Conservation (phyloP, 202 grass and related monocot genomes). For the Bolboschoenoplectus hybrid region DNA sequence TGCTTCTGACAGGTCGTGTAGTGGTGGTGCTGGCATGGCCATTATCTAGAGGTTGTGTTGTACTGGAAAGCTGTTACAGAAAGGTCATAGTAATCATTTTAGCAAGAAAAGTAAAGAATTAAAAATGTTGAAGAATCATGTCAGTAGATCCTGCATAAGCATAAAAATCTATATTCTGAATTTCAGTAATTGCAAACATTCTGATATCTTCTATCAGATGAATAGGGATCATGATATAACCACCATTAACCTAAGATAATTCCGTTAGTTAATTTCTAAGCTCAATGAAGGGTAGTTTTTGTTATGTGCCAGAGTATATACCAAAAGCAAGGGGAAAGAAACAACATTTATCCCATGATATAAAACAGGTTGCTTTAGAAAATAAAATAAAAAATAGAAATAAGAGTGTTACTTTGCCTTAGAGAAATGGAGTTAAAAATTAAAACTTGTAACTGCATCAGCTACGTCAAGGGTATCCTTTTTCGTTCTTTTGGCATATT, state of each 20-base stretch:
- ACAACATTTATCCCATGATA: conserved; percentile 2
- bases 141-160: neutral
- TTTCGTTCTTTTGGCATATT: neutral
- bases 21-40: conserved; percentile 47
- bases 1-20: conserved; percentile 63
- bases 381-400: neutral
- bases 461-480: neutral
- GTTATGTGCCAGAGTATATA: neutral
- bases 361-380: neutral
- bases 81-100: conserved; percentile 31
- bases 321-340: too few species aligned
- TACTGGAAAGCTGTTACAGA: conserved; percentile 68
- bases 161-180: conserved; percentile 8
- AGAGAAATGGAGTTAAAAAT: neutral
- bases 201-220: conserved; percentile 4
- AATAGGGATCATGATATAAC: neutral
- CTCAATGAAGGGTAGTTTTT: neutral
- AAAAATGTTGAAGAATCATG: neutral
- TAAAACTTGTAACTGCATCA: neutral
- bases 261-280: neutral
- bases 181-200: neutral
- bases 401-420: neutral
- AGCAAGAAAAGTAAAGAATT: neutral
- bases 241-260: neutral
- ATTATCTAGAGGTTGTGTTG: conserved; percentile 51